Base-by-base conservation (phyloP, 257 asterid species). In the Solanum chilense region DNA sequence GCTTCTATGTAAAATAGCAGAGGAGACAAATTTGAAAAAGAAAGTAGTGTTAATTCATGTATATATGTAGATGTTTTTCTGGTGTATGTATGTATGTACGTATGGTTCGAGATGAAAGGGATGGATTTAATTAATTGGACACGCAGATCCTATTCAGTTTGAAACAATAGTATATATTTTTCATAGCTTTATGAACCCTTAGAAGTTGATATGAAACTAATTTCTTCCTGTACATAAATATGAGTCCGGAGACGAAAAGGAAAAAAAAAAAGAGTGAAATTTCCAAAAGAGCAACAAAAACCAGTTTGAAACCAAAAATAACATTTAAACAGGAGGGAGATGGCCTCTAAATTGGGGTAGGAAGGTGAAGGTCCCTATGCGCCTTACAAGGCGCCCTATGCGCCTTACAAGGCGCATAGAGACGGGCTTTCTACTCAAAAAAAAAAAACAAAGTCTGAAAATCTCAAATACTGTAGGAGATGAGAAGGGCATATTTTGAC, bases 91-190 rank as follows among this genome's bases (percentile, higher is more conserved):
- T 25, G 25, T 25, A 27, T 4, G 16, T 25, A 27, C 2, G 16
- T 18, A 77, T 5, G 11, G 0, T 75, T 42, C 4, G 9, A 77
- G 62, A 1, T 0, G 11, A 41, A 76, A 76, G 35, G 1, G n/a
- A 15, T 76, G 56, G 1, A 74, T 39, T 66, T 15, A 18, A 66
- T 39, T 14, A 23, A 4, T 39, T 4, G 21, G 23, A 39, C 56
- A 4, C 0, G 1, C 12, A 0, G 3, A 6, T 39, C 58, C 6
- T 23, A 8, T 41, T 12, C 7, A 3, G 2, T 75, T 3, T 7
- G 62, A 77, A 10, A 23, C 23, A 44, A 42, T 7, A 2, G 25
- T 78, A 25, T 25, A 44, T 5, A 35, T 5, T 77, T 7, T 15
- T 49, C 39, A n/a, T 42, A 41, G 83, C 3, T n/a, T 2, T 42